phyloP scores from a whole-genome alignment of 768 basidiomycete species.

The Psilocybe cubensis region DNA sequence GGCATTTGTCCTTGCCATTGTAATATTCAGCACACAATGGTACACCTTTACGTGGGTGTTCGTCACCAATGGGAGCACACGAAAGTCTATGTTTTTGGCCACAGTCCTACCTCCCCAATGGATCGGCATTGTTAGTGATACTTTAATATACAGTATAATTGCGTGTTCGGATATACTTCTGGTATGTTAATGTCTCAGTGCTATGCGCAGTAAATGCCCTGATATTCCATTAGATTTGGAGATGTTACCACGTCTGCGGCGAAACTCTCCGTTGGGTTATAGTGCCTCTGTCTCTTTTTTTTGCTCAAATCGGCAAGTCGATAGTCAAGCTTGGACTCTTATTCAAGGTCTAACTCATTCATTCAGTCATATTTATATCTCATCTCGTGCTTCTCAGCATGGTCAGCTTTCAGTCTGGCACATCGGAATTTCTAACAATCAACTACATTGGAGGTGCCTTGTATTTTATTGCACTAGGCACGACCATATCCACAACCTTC shows the following conservation, averaged over 20 bases:
- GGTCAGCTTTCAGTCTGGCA: too few relatives aligned
- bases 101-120: background rate
- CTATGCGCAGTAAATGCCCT: background rate
- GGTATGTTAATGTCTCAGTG: background rate
- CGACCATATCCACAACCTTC: background rate
- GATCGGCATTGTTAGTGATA: background rate
- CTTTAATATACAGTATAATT: background rate
- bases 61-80: background rate
- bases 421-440: too few relatives aligned
- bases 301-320: background rate
- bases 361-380: too few relatives aligned
- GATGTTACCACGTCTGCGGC: background rate
- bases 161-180: background rate
- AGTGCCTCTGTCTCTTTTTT: background rate
- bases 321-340: background rate
- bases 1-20: background rate
- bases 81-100: background rate
- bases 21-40: background rate
- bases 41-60: background rate
- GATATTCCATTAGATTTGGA: constrained; percentile 18
- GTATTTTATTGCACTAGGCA: background rate
- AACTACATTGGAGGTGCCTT: background rate
- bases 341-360: too few relatives aligned
- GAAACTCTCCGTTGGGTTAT: background rate
- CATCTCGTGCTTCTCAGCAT: too few relatives aligned